Evolutionary conservation across 1,284 basidiomycete species (phyloP).

Genomic region (Puccinia novopanici): DNA sequence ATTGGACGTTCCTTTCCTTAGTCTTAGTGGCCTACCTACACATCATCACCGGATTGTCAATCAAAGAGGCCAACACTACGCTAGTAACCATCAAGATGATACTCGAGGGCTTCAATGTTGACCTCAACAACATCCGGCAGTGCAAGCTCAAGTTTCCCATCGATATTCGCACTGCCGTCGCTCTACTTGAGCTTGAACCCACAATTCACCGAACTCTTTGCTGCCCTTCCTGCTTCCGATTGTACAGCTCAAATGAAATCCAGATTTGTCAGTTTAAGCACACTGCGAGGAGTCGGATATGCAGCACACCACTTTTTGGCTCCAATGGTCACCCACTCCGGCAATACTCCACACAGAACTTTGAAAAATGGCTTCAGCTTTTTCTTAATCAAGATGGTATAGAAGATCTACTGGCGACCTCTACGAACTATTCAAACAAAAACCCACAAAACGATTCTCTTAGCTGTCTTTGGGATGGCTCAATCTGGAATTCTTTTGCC

Average conservation of each 20-base stretch:
- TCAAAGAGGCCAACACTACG: background rate
- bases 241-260: background rate
- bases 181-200: conserved; percentile 17
- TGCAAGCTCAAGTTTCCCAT: conserved; percentile 7
- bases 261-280: background rate
- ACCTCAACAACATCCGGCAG: background rate
- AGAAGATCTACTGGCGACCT: background rate
- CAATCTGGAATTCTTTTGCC: conserved; percentile 13
- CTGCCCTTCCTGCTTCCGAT: conserved; percentile 28
- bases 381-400: conserved; percentile 26
- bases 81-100: conserved; percentile 8
- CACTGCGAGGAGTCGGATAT: conserved; percentile 5
- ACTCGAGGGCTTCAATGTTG: background rate
- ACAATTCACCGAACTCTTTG: conserved; percentile 23
- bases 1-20: background rate
- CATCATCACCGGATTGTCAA: background rate
- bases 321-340: background rate
- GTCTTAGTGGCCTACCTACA: conserved; percentile 3
- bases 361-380: conserved; percentile 3
- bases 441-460: too few relatives aligned
- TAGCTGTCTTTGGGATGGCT: conserved; percentile 29
- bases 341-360: conserved; percentile 42
- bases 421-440: conserved; percentile 7
- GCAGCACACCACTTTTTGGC: background rate
- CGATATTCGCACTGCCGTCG: conserved; percentile 27